Evolutionary conservation across 2,329 filamentous ascomycete species (phyloP).

Genomic region (Trichophyton equinum): DNA sequence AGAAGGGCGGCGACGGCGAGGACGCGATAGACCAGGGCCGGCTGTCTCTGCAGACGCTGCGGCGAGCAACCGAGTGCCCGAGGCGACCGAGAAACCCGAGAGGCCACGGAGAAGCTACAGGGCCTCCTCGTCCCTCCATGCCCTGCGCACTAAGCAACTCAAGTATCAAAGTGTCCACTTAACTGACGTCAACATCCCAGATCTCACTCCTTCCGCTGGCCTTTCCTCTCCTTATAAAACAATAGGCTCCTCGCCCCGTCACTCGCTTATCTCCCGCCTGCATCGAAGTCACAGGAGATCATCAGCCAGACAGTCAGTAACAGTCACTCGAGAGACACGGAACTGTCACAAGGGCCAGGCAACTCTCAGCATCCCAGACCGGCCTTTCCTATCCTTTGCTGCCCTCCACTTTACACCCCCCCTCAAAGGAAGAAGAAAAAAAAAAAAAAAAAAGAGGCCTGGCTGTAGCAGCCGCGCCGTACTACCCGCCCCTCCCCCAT

Average conservation of each 20-base stretch:
- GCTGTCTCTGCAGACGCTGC: too few relatives aligned
- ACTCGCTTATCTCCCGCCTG: neutral
- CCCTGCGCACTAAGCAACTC: neutral
- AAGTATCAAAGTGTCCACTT: neutral
- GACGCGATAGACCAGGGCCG: too few relatives aligned
- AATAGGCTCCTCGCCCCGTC: neutral
- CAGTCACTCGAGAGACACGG: neutral
- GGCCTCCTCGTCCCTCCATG: neutral
- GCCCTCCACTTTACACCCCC: neutral
- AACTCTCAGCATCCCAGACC: neutral
- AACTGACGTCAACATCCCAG: constrained; percentile 4
- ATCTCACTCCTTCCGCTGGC: neutral
- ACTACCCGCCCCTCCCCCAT: neutral
- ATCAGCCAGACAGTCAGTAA: neutral
- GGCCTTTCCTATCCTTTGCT: too few relatives aligned
- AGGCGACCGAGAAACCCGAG: too few relatives aligned
- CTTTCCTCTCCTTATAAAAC: neutral
- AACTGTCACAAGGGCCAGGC: neutral
- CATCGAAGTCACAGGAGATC: neutral
- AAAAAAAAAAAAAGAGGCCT: neutral
- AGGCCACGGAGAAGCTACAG: too few relatives aligned
- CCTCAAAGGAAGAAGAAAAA: neutral
- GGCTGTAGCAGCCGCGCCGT: neutral
- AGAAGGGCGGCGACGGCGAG: too few relatives aligned
- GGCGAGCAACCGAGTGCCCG: too few relatives aligned